Percentiles rank a stretch among this genome's conserved stretches.
phyloP scores from a whole-genome alignment of 257 asterid species.

The Echium plantagineum region DNA sequence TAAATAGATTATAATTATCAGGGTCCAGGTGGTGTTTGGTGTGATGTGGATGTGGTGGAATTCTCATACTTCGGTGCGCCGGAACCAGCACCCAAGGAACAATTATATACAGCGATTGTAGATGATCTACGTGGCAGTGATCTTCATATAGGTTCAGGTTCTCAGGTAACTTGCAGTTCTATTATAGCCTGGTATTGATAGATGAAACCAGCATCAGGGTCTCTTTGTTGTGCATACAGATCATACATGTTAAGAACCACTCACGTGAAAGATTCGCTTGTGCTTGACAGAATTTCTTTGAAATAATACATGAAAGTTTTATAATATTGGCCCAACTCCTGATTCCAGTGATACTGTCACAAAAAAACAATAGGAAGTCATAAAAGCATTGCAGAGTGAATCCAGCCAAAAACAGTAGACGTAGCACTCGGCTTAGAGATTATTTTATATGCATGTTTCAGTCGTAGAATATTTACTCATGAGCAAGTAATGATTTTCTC shows the following conservation, averaged over 20 bases:
- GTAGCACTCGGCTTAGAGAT: no score
- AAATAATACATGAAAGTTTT: background rate
- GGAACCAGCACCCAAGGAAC: slow-evolving; percentile 87
- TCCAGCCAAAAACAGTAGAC: background rate
- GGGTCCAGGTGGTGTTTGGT: slow-evolving; percentile 99
- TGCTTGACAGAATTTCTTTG: no score
- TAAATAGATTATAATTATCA: slow-evolving; percentile 26
- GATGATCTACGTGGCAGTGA: slow-evolving; percentile 97
- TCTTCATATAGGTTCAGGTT: slow-evolving; percentile 85
- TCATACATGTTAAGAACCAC: no score
- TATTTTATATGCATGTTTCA: no score
- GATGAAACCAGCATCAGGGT: background rate
- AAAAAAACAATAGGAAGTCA: background rate
- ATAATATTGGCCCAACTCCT: background rate
- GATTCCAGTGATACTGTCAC: background rate
- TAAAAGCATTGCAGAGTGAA: background rate
- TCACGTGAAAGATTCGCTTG: no score
- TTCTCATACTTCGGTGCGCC: slow-evolving; percentile 96
- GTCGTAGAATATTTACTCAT: no score
- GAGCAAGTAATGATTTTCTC: background rate
- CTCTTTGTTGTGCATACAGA: background rate
- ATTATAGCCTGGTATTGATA: background rate
- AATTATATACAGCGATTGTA: slow-evolving; percentile 79
- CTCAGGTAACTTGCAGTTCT: slow-evolving; percentile 51
- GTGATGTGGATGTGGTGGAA: slow-evolving; percentile 96